Conservation (phyloP, 2,329 filamentous ascomycete species). For the Trichoderma sp. region DNA sequence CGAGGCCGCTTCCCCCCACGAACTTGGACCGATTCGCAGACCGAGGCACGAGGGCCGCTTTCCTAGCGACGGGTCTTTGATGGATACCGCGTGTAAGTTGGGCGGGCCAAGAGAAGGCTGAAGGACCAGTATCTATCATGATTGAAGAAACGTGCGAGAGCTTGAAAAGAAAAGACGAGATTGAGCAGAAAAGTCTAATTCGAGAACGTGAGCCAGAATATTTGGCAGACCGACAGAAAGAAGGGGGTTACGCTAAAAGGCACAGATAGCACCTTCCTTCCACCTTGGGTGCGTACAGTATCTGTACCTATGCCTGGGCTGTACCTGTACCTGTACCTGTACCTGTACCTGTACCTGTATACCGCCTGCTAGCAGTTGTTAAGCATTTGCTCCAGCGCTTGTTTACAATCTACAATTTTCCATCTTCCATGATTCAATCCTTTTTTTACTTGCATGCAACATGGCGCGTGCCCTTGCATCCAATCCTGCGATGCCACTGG, state of each 20-base stretch:
- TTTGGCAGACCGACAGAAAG: neutral
- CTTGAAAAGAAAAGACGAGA: neutral
- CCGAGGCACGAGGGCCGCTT: conserved; percentile 12
- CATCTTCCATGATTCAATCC: neutral
- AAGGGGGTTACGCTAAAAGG: conserved; percentile 5
- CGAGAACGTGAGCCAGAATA: neutral
- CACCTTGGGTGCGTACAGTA: conserved; percentile 12
- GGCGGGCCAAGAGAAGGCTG: neutral
- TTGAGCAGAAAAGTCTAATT: neutral
- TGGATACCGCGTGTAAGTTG: conserved; percentile 1
- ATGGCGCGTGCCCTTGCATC: conserved; percentile 18
- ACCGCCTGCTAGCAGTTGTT: neutral
- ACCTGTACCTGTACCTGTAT: neutral
- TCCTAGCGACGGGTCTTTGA: neutral
- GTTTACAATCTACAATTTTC: neutral
- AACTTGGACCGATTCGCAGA: conserved; percentile 26
- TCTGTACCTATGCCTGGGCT: neutral
- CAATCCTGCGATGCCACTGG: conserved; percentile 1
- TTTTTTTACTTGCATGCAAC: neutral
- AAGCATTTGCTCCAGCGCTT: too few species aligned
- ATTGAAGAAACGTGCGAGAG: neutral
- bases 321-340: neutral
- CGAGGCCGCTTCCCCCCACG: conserved; percentile 17
- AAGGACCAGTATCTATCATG: neutral
- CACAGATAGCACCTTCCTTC: neutral